Evolutionary conservation across 2,329 filamentous ascomycete species (phyloP).

Genomic region (Xylariaceae sp.): DNA sequence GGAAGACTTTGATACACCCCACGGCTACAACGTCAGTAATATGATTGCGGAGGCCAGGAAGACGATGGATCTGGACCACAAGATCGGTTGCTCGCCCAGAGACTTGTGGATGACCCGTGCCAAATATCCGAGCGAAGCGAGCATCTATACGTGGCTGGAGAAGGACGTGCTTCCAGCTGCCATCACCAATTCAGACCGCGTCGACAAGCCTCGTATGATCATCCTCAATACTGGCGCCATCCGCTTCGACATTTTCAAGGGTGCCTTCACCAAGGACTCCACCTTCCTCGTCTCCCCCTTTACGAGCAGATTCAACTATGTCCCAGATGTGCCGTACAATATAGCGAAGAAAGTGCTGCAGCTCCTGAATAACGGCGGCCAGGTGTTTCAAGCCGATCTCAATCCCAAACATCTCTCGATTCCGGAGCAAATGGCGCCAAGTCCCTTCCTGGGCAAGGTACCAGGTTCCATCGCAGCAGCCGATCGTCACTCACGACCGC

Average conservation of each 20-base stretch:
- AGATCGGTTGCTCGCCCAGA: constrained; percentile 76
- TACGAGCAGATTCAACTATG: constrained; percentile 67
- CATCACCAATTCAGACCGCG: constrained; percentile 51
- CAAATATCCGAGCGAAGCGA: constrained; percentile 66
- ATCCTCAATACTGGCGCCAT: constrained; percentile 87
- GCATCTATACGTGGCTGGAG: constrained; percentile 77
- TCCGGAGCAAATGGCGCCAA: constrained; percentile 38
- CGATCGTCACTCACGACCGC: constrained; percentile 4
- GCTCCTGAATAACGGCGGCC: constrained; percentile 51
- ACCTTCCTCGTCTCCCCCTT: constrained; percentile 88
- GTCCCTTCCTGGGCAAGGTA: constrained; percentile 9
- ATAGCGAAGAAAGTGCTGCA: constrained; percentile 64
- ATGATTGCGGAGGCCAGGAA: constrained; percentile 66
- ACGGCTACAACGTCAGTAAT: constrained; percentile 65
- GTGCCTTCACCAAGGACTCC: constrained; percentile 80
- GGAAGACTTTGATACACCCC: constrained; percentile 67
- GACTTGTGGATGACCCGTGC: constrained; percentile 77
- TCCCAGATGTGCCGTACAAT: constrained; percentile 75
- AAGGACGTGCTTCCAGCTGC: constrained; percentile 66
- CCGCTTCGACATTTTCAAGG: constrained; percentile 93
- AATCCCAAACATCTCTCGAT: constrained; percentile 44
- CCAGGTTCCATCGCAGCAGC: too few relatives aligned
- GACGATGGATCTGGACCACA: constrained; percentile 64
- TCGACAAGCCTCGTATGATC: constrained; percentile 60
- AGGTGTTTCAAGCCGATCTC: constrained; percentile 38